These are phyloP conservation scores for Colletotrichum lentis DNA, from an alignment of 2,329 filamentous ascomycete genomes.

Conservation along the genomic window DNA sequence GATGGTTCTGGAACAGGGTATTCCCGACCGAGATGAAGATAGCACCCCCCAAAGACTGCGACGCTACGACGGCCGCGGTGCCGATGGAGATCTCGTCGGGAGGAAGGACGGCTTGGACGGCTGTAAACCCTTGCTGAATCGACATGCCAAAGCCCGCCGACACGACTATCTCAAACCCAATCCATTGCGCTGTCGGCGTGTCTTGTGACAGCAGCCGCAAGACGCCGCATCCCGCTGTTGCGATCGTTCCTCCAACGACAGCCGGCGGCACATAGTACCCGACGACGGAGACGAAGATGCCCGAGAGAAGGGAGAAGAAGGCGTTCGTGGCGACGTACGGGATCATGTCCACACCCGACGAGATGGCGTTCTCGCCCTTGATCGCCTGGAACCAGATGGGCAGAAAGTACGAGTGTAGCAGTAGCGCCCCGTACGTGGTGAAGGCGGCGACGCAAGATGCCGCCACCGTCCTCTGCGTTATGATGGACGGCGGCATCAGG, in stretches of 20 bases:
- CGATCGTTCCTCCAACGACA: conserved; percentile 44
- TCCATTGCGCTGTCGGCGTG: conserved; percentile 49
- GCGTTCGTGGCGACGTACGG: conserved; percentile 46
- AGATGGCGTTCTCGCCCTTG: conserved; percentile 43
- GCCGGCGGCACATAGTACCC: conserved; percentile 50
- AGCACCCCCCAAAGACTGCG: conserved; percentile 52
- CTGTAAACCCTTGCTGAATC: conserved; percentile 56
- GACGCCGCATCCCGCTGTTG: conserved; percentile 48
- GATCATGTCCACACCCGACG: conserved; percentile 47
- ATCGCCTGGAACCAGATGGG: conserved; percentile 53
- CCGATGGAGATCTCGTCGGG: conserved; percentile 43
- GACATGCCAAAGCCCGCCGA: conserved; percentile 52
- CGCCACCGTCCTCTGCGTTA: conserved; percentile 53
- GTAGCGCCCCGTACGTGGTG: conserved; percentile 53
- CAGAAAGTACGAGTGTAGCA: conserved; percentile 56
- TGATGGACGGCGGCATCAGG: conserved; percentile 54
- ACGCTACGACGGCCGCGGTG: conserved; percentile 47
- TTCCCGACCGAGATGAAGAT: conserved; percentile 55
- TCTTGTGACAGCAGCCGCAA: conserved; percentile 48
- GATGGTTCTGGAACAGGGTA: conserved; percentile 50
- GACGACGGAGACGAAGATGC: conserved; percentile 52
- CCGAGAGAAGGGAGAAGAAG: conserved; percentile 44
- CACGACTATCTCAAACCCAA: conserved; percentile 57
- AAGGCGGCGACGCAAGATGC: conserved; percentile 52
- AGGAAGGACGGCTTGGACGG: conserved; percentile 46